A percentile compares a stretch with the other conserved stretches of the same genome.
Conservation (phyloP, 2,329 filamentous ascomycete genomes). For the Triangularia verruculosa region DNA sequence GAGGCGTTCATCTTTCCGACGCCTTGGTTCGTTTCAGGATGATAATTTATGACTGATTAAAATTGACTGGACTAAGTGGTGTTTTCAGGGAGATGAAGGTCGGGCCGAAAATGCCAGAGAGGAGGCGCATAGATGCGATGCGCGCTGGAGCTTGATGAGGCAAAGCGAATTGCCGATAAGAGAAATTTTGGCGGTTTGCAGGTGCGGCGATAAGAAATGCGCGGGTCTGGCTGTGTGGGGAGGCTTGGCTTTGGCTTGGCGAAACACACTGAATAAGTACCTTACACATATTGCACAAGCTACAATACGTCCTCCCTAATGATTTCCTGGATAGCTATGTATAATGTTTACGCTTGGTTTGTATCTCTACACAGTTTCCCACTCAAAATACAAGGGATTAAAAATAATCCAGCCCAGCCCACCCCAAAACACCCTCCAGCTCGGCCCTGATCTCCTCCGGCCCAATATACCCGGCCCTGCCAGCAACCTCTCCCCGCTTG, state of each 20-base stretch:
- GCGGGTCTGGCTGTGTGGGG: neutral
- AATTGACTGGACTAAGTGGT: neutral
- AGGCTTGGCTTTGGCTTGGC: neutral
- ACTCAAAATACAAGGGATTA: conserved; percentile 4
- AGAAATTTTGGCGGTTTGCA: conserved; percentile 7
- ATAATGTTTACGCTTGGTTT: neutral
- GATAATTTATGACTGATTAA: neutral
- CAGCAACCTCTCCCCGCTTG: conserved; percentile 68
- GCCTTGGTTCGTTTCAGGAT: neutral
- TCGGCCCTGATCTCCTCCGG: conserved; percentile 68
- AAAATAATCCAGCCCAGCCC: conserved; percentile 60
- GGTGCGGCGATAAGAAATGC: neutral
- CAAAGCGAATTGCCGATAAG: conserved; percentile 7
- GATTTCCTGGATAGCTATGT: too few relatives aligned
- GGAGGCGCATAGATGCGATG: neutral
- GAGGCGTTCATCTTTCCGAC: conserved; percentile 72
- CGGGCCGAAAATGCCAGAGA: neutral
- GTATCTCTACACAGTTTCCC: neutral
- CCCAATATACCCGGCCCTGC: conserved; percentile 67
- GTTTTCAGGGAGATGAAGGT: neutral
- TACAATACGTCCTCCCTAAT: too few relatives aligned
- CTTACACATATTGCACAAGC: too few relatives aligned
- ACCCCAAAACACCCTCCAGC: conserved; percentile 61
- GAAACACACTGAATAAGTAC: too few relatives aligned
- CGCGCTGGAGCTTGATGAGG: neutral